These are phyloP conservation scores for Fusarium sp. DNA, from an alignment of 2,329 filamentous ascomycete genomes.

Conservation along the genomic window DNA sequence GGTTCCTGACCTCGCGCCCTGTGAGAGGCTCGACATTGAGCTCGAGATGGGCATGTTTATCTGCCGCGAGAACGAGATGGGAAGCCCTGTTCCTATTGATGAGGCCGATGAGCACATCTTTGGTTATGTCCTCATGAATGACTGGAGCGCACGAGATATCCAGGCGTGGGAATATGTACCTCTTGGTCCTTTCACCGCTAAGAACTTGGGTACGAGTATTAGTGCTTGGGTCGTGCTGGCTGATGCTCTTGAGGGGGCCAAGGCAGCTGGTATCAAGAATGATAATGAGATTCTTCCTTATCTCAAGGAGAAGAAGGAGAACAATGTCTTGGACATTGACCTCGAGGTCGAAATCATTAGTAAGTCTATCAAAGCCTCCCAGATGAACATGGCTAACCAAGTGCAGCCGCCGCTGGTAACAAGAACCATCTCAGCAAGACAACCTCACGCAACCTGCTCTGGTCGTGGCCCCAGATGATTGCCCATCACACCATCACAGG, in stretches of 20 bases:
- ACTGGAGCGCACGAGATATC: slow-evolving; percentile 72
- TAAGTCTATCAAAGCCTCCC: too few species aligned
- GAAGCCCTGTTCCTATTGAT: slow-evolving; percentile 71
- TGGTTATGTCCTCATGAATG: slow-evolving; percentile 73
- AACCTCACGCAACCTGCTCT: slow-evolving; percentile 66
- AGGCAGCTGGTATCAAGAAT: slow-evolving; percentile 45
- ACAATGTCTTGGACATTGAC: slow-evolving; percentile 51
- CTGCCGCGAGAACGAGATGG: slow-evolving; percentile 72
- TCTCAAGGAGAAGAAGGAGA: slow-evolving; percentile 65
- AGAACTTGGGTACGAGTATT: slow-evolving; percentile 69
- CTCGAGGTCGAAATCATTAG: slow-evolving; percentile 54
- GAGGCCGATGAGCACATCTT: slow-evolving; percentile 79
- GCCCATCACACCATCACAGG: slow-evolving; percentile 83
- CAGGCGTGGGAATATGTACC: slow-evolving; percentile 71
- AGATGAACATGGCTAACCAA: slow-evolving; percentile 9
- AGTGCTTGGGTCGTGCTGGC: slow-evolving; percentile 71
- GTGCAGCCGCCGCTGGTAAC: slow-evolving; percentile 45
- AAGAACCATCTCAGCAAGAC: slow-evolving; percentile 49
- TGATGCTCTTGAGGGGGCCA: slow-evolving; percentile 60
- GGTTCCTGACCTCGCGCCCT: slow-evolving; percentile 67
- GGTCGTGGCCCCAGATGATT: slow-evolving; percentile 86
- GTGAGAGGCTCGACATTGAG: slow-evolving; percentile 76
- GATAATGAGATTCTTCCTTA: slow-evolving; percentile 51
- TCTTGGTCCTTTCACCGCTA: slow-evolving; percentile 70
- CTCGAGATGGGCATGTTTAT: slow-evolving; percentile 82